Evolutionary conservation across 371 early-diverging fungal species (phyloP).

Genomic region (Parasitella parasitica): DNA sequence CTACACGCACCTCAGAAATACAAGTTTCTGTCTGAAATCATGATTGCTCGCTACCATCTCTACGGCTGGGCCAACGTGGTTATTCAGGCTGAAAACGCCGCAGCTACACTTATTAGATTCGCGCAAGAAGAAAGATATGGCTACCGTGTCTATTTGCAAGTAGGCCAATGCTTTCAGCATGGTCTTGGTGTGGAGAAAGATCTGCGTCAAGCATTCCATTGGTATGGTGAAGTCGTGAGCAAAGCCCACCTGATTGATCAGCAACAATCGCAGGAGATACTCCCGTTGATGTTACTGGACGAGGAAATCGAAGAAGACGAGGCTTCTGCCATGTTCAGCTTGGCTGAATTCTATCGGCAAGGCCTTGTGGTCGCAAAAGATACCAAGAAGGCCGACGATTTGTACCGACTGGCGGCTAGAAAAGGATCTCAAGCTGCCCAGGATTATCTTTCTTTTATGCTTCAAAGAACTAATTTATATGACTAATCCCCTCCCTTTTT

Average conservation of each 20-base stretch:
- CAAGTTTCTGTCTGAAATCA: slow-evolving; percentile 24
- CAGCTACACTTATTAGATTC: slow-evolving; percentile 23
- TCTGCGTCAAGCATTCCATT: slow-evolving; percentile 68
- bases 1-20: slow-evolving; percentile 23
- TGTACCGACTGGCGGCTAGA: slow-evolving; percentile 27
- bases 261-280: not conserved
- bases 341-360: slow-evolving; percentile 39
- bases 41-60: slow-evolving; percentile 40
- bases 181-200: slow-evolving; percentile 80
- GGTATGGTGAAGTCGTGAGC: slow-evolving; percentile 71
- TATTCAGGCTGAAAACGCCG: slow-evolving; percentile 24
- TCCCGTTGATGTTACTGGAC: slow-evolving; percentile 30
- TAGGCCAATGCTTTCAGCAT: slow-evolving; percentile 75
- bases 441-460: slow-evolving; percentile 15
- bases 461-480: slow-evolving; percentile 8
- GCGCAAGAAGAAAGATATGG: slow-evolving; percentile 25
- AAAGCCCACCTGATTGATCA: slow-evolving; percentile 1
- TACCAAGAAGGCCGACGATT: slow-evolving; percentile 18
- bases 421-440: slow-evolving; percentile 26
- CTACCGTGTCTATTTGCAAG: slow-evolving; percentile 30
- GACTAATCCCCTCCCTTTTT: not conserved
- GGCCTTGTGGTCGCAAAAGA: slow-evolving; percentile 24
- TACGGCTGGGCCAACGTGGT: slow-evolving; percentile 38
- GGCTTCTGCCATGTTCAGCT: slow-evolving; percentile 30
- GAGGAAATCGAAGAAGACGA: slow-evolving; percentile 35